Base-by-base conservation (phyloP, 352 stramenopile genomes). In the Globisporangium lucens region DNA sequence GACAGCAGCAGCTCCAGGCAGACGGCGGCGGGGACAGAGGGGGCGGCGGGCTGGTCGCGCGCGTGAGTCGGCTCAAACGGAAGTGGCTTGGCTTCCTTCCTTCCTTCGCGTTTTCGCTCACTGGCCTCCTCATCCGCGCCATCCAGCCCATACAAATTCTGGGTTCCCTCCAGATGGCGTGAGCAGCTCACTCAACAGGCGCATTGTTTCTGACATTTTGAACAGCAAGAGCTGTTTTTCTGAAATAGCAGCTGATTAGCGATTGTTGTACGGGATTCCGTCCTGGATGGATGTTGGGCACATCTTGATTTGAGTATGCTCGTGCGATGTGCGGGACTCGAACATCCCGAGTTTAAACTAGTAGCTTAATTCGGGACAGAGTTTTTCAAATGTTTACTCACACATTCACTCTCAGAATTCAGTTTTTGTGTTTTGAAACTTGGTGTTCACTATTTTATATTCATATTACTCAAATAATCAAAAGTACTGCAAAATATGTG, bases 41-140 rank as follows among this genome's bases (percentile, higher is more conserved):
- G 38, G 9, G 30, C 27, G 7, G 15, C 33, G 55, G 55, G n/a
- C 22, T 36, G 55, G 29, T 27, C 51, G 27, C 2, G 13, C 29
- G 7, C 29, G 20, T 41, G 41, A 47, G 29, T 43, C 59, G 27
- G 59, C 59, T 64, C 59, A 64, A 64, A 43, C 56, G 59, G 59
- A 41, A 64, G 59, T 64, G 47, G 47, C 9, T 52, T 35, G 29
- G 29, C 43, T 35, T 49, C 15, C n/a, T 36, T 49, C 15, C n/a
- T 36, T 33, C 30, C 30, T 33, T 33, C 30, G 27, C 4, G 30
- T 33, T 15, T 29, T 63, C 24, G 57, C 58, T 63, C 56, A 13
- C 29, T 30, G 30, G 58, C 20, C 29, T 53, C 24, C n/a, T 47
- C 9, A 2, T 43, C 47, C 43, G 27, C 59, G 24, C 30, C 58